A percentile compares a stretch with the other conserved stretches of the same genome.
Conservation (phyloP, 345 rosid species). For the Boechera divaricarpa region DNA sequence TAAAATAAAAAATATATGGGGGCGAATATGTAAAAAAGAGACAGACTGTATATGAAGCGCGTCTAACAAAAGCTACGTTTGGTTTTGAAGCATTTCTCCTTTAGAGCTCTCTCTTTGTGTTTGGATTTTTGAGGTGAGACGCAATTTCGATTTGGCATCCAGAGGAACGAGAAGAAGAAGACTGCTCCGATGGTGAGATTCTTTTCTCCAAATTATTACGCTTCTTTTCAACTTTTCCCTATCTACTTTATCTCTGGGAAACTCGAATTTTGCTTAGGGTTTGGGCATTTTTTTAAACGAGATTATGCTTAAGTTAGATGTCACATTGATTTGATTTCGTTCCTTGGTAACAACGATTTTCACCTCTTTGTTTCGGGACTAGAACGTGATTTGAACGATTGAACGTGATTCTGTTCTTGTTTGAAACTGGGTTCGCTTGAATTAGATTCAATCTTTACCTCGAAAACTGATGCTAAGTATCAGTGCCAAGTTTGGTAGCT, state of each 20-base stretch:
- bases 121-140: slow-evolving; percentile 4
- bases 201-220: neutral
- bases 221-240: neutral
- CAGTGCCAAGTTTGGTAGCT: neutral
- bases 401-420: neutral
- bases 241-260: neutral
- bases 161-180: slow-evolving; percentile 32
- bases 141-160: slow-evolving; percentile 9
- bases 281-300: neutral
- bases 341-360: neutral
- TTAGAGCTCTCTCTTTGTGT: neutral
- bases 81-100: slow-evolving; percentile 21
- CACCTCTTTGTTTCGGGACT: neutral
- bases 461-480: neutral
- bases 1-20: neutral
- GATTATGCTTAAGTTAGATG: slow-evolving; percentile 1
- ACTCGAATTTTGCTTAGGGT: slow-evolving; percentile 26
- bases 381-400: neutral
- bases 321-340: neutral
- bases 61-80: slow-evolving; percentile 27
- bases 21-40: slow-evolving; percentile 18
- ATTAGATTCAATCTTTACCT: slow-evolving; percentile 23
- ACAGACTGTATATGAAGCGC: slow-evolving; percentile 32
- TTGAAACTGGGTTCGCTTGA: slow-evolving; percentile 2
- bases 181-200: slow-evolving; percentile 41